Evolutionary conservation across 441 rosid species (phyloP).

Genomic region (Gossypium gossypioides): DNA sequence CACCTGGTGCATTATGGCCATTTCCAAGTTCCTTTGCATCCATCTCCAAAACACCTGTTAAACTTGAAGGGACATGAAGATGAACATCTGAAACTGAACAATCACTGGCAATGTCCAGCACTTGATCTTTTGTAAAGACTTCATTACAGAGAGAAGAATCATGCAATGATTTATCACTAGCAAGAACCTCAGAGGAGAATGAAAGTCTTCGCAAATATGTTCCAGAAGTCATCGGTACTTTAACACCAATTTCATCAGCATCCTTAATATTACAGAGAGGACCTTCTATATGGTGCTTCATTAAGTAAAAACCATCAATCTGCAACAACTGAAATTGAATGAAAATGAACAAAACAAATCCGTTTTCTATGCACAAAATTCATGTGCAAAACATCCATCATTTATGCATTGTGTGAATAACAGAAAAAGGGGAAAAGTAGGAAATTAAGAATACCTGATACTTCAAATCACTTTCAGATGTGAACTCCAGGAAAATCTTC

Average conservation of each 20-base stretch:
- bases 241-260: constrained; percentile 25
- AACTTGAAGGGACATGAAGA: constrained; percentile 41
- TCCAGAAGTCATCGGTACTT: constrained; percentile 35
- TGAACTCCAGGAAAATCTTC: constrained; percentile 62
- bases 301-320: constrained; percentile 63
- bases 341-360: constrained; percentile 8
- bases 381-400: background rate
- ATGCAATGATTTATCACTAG: constrained; percentile 17
- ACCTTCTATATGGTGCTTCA: constrained; percentile 45
- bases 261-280: constrained; percentile 30
- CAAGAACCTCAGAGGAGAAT: constrained; percentile 33
- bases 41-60: constrained; percentile 25
- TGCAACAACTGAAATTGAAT: constrained; percentile 50
- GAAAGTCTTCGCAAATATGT: constrained; percentile 46
- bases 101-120: constrained; percentile 3
- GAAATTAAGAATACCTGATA: constrained; percentile 39
- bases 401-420: background rate
- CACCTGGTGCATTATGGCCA: constrained; percentile 22
- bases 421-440: background rate
- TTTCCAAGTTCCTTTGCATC: constrained; percentile 33
- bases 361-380: background rate
- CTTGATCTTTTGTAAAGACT: constrained; percentile 23
- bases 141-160: constrained; percentile 20
- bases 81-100: constrained; percentile 38
- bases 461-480: constrained; percentile 30